Conservation (phyloP, 257 asterid genomes). For the Fraxinus anomala region DNA sequence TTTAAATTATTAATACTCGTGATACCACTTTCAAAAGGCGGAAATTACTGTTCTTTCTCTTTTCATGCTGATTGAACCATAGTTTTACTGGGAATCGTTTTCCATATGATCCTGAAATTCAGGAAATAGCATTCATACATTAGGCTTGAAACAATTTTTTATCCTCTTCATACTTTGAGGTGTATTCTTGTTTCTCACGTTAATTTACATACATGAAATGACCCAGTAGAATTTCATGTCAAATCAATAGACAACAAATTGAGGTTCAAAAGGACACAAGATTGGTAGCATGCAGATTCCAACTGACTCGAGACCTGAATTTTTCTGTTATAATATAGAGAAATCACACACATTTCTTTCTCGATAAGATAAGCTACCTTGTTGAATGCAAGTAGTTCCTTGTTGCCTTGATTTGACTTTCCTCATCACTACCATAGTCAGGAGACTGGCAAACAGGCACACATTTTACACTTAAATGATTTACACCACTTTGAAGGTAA, state of each 20-base stretch:
- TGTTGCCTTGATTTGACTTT: neutral
- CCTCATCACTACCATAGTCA: neutral
- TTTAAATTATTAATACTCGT: neutral
- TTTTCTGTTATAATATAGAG: slow-evolving; percentile 4
- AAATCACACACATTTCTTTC: neutral
- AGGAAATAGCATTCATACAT: neutral
- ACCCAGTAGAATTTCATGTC: neutral
- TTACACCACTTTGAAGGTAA: neutral
- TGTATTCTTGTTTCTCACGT: neutral
- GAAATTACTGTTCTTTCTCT: neutral
- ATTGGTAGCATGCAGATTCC: neutral
- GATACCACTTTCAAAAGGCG: neutral
- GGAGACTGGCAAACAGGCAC: neutral
- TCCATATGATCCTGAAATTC: neutral
- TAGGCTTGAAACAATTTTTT: neutral
- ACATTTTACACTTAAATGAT: neutral
- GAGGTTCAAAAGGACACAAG: neutral
- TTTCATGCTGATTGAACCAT: neutral
- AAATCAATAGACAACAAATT: neutral
- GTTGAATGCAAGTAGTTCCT: neutral
- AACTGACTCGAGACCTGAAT: neutral
- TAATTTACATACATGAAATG: neutral
- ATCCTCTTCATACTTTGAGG: neutral
- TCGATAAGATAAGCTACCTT: neutral
- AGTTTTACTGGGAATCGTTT: too few species aligned